Evolutionary conservation across 1,139 yeast species (phyloP), one percentile per base, ranked within the genome.

Genomic region (Nakaseomyces sp.): DNA sequence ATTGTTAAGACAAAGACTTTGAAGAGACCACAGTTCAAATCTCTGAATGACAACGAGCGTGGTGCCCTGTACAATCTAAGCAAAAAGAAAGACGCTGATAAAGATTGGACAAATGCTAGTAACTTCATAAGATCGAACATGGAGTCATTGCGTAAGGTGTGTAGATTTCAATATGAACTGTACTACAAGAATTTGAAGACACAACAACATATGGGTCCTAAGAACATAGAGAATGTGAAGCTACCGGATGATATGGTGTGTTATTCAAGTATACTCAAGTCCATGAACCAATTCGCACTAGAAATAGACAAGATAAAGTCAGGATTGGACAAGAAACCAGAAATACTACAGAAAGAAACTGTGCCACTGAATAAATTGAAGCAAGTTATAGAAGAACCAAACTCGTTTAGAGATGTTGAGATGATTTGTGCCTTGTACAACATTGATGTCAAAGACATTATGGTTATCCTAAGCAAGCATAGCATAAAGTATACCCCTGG

Each of bases 381-480:
- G 12, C 20, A n/a, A 4, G 18, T 35, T 12, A 12, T 18, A 4
- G n/a, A n/a, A n/a, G n/a, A 19, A 24, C 19, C 31, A 43, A 37
- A 17, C 41, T 22, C 16, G 22, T 35, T 18, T 3, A 38, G 42
- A 8, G 31, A 45, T 29, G 42, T 51, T 3, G 35, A 41, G 10
- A 43, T 41, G 17, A 35, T 56, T 17, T 55, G 58, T 4, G 39
- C 44, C n/a, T 42, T 55, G 25, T 58, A 56, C 42, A 42, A 42
- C 6, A 55, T 58, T 18, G 54, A 57, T 40, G 47, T 50, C 7
- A 41, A 44, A n/a, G 54, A 53, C 41, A 50, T 56, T 13, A 47
- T 47, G 16, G 56, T 53, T 6, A 45, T 54, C 19, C 43, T 49
- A n/a, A 35, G 38, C 17, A 35, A 18, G 10, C 17, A 35, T 6